Conservation (phyloP, 148 eudicot species). For the Rhododendron ovatum region DNA sequence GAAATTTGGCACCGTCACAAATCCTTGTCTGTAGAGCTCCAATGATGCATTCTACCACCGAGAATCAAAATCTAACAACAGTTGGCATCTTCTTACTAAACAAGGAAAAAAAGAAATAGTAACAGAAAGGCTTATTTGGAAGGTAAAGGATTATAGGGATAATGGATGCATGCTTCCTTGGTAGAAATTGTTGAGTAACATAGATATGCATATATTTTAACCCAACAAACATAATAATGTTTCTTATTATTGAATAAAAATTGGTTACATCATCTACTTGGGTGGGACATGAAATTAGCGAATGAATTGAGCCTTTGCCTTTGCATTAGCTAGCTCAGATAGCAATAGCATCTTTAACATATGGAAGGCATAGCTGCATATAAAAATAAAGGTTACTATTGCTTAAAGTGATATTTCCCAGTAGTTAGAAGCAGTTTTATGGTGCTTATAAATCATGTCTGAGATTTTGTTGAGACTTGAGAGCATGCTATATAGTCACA, state of each 20-base stretch:
- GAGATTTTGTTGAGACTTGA: not conserved
- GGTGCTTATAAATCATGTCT: not conserved
- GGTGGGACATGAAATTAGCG: no score
- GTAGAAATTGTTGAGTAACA: not conserved
- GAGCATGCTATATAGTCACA: not conserved
- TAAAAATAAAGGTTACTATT: not conserved
- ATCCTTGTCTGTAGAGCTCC: constrained; percentile 71
- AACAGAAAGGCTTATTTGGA: not conserved
- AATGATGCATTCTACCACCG: constrained; percentile 73
- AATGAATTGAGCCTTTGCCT: no score
- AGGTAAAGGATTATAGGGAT: not conserved
- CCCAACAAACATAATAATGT: no score
- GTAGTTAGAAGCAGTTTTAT: not conserved
- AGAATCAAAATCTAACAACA: constrained; percentile 10
- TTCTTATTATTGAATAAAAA: no score
- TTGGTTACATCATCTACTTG: no score
- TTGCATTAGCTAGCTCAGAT: not conserved
- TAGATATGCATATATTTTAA: no score
- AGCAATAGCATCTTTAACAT: not conserved
- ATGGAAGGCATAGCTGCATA: not conserved
- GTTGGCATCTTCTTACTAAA: constrained; percentile 10
- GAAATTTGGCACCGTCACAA: constrained; percentile 68
- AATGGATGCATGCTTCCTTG: not conserved
- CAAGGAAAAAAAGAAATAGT: not conserved
- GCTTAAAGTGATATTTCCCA: not conserved